Conservation (phyloP, 768 basidiomycete genomes). For the Termitomyces heimii region DNA sequence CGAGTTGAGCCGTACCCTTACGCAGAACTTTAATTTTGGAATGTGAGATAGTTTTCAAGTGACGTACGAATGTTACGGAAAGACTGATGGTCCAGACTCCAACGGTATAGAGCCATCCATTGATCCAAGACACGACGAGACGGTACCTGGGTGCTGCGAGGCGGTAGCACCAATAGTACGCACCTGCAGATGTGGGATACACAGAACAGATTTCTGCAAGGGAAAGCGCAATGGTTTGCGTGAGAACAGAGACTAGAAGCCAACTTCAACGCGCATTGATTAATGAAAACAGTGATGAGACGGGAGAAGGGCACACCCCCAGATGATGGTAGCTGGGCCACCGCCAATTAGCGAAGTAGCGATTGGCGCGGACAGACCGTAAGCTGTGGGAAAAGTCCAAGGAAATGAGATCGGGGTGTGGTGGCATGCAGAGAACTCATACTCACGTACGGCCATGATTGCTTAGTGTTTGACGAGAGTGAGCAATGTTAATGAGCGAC, state of each 20-base stretch:
- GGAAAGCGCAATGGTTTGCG: slow-evolving; percentile 44
- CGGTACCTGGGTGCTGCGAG: slow-evolving; percentile 47
- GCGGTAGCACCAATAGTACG: slow-evolving; percentile 64
- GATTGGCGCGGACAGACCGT: slow-evolving; percentile 49
- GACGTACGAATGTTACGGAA: slow-evolving; percentile 54
- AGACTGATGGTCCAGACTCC: slow-evolving; percentile 67
- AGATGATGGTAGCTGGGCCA: slow-evolving; percentile 51
- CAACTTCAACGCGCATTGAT: slow-evolving; percentile 26
- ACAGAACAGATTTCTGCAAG: slow-evolving; percentile 55
- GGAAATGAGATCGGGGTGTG: not conserved
- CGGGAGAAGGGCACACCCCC: slow-evolving; percentile 35
- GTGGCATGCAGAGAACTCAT: not conserved
- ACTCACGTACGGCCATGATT: slow-evolving; percentile 59
- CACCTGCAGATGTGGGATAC: slow-evolving; percentile 56
- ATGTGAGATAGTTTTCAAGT: not conserved
- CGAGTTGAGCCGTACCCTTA: slow-evolving; percentile 34
- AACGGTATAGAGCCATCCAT: slow-evolving; percentile 64
- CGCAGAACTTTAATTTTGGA: not conserved
- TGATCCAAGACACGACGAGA: slow-evolving; percentile 55
- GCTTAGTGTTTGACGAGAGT: slow-evolving; percentile 24
- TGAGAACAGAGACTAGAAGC: slow-evolving; percentile 43
- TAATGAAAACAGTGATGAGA: not conserved
- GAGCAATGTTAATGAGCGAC: not conserved
- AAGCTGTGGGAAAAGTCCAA: slow-evolving; percentile 29
- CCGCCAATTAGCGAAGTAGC: slow-evolving; percentile 50